Evolutionary conservation across 73 alveolate species (phyloP).

Genomic region (Paramecium primaurelia): DNA sequence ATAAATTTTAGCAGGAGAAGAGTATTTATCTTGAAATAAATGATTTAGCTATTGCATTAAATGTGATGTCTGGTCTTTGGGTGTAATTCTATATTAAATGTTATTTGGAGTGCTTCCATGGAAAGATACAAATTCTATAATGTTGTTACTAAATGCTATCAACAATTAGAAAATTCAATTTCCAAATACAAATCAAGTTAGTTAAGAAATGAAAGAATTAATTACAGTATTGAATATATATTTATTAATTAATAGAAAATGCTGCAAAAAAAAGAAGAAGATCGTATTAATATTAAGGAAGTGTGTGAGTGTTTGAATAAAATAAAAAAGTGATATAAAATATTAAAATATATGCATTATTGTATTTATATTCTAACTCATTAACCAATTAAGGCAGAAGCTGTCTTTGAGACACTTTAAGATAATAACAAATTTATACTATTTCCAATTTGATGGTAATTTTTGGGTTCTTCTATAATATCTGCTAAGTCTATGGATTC

Average conservation of each 20-base stretch:
- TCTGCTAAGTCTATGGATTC: conserved; percentile 98
- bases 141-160: conserved; percentile 1
- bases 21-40: neutral
- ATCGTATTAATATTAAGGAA: conserved; percentile 11
- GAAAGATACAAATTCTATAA: conserved; percentile 53
- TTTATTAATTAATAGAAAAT: neutral
- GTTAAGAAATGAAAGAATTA: neutral
- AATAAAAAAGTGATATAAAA: neutral
- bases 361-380: neutral
- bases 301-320: neutral
- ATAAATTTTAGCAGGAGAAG: conserved; percentile 50
- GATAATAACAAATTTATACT: neutral
- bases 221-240: neutral
- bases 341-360: neutral
- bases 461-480: conserved; percentile 93
- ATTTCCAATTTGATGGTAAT: conserved; percentile 97
- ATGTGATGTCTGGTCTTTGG: conserved; percentile 65
- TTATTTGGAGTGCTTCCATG: conserved; percentile 57
- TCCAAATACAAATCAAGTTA: conserved; percentile 29
- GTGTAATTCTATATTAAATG: conserved; percentile 48
- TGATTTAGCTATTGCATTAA: conserved; percentile 29
- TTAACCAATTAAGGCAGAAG: conserved; percentile 45
- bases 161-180: neutral
- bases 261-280: conserved; percentile 2
- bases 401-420: conserved; percentile 33